Evolutionary conservation across 2,329 filamentous ascomycete genomes (phyloP), one percentile per base, ranked within the genome.

Genomic region (Aspergillus aculeatinus): DNA sequence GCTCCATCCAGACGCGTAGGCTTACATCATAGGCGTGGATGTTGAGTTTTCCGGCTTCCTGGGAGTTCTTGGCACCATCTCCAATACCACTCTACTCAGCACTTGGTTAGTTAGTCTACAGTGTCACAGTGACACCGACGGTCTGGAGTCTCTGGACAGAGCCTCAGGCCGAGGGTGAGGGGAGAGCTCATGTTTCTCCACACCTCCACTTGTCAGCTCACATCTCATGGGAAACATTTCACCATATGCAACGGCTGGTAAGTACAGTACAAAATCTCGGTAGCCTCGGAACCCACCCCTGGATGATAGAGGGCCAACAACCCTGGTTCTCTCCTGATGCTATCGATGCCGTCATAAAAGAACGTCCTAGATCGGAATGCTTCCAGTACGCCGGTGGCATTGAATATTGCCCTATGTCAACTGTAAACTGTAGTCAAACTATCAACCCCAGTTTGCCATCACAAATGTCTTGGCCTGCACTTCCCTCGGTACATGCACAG

Each of bases 151-250:
- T 7, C 2, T n/a, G 14, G 39, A 19, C 16, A 42, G 39, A 51
- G 42, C 39, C 51, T 44, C 35, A 55, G 56, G 50, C 53, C 33
- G 33, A 12, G 33, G 33, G 27, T 27, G 7, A 35, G 12, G 33
- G 12, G 33, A 48, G 48, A 61, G 53, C 31, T 33, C 50, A 52
- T 48, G 56, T 55, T 58, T 62, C 65, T 60, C 65, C 65, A 67
- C 65, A 50, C 59, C 65, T 64, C 65, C 62, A 65, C 65, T 63
- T 57, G 47, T 25, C 58, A 53, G 31, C 48, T 61, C 51, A 63
- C 60, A 60, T 47, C 23, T 19, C 39, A 57, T 55, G 47, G 47
- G 33, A 35, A 35, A 7, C 16, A n/a, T 42, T 16, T 12, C 14
- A n/a, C 2, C 14, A 42, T 16, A 19, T 35, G 33, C 14, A 35